phyloP scores from a whole-genome alignment of 176 grass and related monocot genomes.

The Thinopyrum elongatum region DNA sequence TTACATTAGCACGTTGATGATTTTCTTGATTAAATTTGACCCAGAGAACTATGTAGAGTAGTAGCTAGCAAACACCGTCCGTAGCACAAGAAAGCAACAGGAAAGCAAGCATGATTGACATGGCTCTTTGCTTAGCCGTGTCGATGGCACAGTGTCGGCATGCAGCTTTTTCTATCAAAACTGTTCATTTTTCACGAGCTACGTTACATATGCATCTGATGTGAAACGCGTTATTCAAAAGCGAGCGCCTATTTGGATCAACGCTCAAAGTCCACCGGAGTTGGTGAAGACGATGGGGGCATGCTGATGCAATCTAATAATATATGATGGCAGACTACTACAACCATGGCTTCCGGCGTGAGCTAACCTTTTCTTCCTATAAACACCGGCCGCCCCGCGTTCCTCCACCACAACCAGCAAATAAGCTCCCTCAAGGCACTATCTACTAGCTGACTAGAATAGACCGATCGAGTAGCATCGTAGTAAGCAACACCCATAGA shows the following conservation, averaged over 20 bases:
- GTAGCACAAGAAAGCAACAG: background rate
- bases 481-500: no score
- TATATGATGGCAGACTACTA: background rate
- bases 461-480: background rate
- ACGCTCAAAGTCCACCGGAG: slow-evolving; percentile 8
- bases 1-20: no score
- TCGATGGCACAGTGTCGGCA: background rate
- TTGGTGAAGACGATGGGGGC: background rate
- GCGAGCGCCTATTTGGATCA: background rate
- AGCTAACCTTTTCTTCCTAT: background rate
- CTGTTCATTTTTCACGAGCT: background rate
- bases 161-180: background rate
- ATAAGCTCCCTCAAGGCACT: background rate
- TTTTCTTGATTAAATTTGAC: no score
- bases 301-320: slow-evolving; percentile 3
- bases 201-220: background rate
- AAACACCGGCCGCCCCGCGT: no score
- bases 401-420: background rate
- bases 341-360: background rate
- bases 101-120: background rate
- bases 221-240: slow-evolving; percentile 6
- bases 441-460: background rate
- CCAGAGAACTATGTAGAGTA: no score
- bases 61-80: no score
- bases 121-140: background rate